phyloP scores from a whole-genome alignment of 2,329 filamentous ascomycete species.

The Exophiala dermatitidis region DNA sequence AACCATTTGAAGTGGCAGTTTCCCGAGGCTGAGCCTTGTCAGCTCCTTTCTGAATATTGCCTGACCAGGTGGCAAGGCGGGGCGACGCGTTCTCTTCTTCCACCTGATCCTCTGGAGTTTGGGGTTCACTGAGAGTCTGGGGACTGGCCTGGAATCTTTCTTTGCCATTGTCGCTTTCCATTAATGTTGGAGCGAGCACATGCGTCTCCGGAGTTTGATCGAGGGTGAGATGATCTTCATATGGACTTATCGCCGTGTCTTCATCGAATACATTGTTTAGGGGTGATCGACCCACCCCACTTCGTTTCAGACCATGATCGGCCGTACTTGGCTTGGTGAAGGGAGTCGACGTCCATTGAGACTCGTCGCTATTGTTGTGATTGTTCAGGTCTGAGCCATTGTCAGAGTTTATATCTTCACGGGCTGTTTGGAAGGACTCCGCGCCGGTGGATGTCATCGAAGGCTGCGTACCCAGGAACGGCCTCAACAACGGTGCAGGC shows the following conservation, averaged over 20 bases:
- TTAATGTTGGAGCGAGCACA: background rate
- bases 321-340: constrained; percentile 2
- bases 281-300: constrained; percentile 13
- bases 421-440: constrained; percentile 66
- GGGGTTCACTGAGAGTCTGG: background rate
- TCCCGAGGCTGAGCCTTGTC: background rate
- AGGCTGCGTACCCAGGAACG: constrained; percentile 49
- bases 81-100: background rate
- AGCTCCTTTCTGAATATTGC: background rate
- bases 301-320: constrained; percentile 10
- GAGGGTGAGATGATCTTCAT: constrained; percentile 15
- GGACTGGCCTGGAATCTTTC: constrained; percentile 1
- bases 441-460: constrained; percentile 54
- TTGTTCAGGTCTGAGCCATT: constrained; percentile 44
- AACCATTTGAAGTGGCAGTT: background rate
- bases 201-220: background rate
- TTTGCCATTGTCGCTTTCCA: background rate
- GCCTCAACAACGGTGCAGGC: constrained; percentile 33
- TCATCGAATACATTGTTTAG: constrained; percentile 7
- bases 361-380: constrained; percentile 13
- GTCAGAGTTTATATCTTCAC: constrained; percentile 57
- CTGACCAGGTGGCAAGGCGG: background rate
- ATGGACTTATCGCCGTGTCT: background rate
- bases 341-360: constrained; percentile 7
- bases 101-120: background rate